Conservation (phyloP, 2,329 filamentous ascomycete genomes). For the Trichoderma pleuroti region DNA sequence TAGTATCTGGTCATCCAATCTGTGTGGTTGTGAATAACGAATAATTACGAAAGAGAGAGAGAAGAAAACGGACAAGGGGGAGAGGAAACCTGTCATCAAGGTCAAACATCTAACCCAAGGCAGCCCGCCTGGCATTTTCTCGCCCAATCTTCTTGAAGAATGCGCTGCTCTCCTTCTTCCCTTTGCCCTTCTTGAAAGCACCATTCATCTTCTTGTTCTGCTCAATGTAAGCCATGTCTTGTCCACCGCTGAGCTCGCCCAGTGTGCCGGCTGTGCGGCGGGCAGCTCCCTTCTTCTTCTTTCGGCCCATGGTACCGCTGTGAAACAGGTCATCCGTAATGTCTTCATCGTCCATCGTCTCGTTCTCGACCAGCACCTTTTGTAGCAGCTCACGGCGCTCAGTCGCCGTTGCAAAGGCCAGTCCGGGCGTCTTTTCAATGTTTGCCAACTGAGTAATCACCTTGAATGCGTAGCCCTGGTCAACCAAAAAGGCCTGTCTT, state of each 20-base stretch:
- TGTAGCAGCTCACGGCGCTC: constrained; percentile 84
- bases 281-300: constrained; percentile 56
- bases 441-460: constrained; percentile 95
- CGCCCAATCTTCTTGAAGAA: constrained; percentile 44
- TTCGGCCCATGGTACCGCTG: constrained; percentile 44
- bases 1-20: constrained; percentile 6
- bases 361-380: constrained; percentile 84
- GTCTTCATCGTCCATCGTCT: constrained; percentile 69
- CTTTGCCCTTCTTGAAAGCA: constrained; percentile 36
- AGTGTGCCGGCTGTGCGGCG: constrained; percentile 81
- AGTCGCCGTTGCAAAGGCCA: constrained; percentile 74
- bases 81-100: background rate
- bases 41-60: background rate
- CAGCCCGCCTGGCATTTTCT: constrained; percentile 38
- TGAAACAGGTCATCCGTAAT: constrained; percentile 47
- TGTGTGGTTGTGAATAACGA: background rate
- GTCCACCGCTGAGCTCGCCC: constrained; percentile 81
- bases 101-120: background rate
- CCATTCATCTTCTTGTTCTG: constrained; percentile 69
- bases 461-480: constrained; percentile 98
- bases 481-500: constrained; percentile 92
- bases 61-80: background rate
- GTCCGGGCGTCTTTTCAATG: constrained; percentile 75
- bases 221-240: constrained; percentile 96
- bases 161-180: constrained; percentile 38